Base-by-base conservation (phyloP, 1,284 basidiomycete species). In the Anthracocystis walkeri region DNA sequence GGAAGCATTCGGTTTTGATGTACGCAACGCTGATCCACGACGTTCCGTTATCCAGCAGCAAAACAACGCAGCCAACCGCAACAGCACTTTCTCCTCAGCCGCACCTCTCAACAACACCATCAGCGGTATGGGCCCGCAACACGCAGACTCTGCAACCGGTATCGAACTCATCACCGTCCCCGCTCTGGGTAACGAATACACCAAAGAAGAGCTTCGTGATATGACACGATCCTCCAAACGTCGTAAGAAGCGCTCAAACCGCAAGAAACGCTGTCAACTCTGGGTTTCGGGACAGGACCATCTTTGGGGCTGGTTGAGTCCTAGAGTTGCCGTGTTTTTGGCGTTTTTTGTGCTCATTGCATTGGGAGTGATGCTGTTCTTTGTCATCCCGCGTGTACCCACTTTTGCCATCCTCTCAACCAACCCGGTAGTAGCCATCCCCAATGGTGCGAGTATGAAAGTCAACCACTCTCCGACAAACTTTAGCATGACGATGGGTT, bases 101-200 rank as follows among this genome's bases (percentile, higher is more conserved):
- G 31, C 35, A 8, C 29, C 21, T 11, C 35, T 46, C 49, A 53
- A 27, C 61, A 51, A 65, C 40, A 42, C 60, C 7, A 54, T 64
- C 60, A 56, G 52, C 56, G 63, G 69, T 18, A 60, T 58, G 41
- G 66, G 68, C 29, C 59, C 69, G 1, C 64, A 58, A 3, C 64
- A 79, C n/a, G 73, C 66, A 35, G 68, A 74, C n/a, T 59, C 63
- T 4, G 65, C 60, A 25, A 67, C 69, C 1, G 79, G 77, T 18
- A 82, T 82, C 63, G 81, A 82, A 51, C 74, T 82, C 60, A 77
- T 82, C 67, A 82, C 81, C 21, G 81, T 82, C 14, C 80, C 81
- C n/a, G 81, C 78, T 2, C 66, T 82, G 8, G 81, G 81, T 29
- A 62, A 65, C 29, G 81, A 82, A 50, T 82, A 66, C 58, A 77